A percentile compares a stretch with the other conserved stretches of the same genome.
Conservation (phyloP, 495 filamentous ascomycete species). For the Chaetomidium leptoderma region DNA sequence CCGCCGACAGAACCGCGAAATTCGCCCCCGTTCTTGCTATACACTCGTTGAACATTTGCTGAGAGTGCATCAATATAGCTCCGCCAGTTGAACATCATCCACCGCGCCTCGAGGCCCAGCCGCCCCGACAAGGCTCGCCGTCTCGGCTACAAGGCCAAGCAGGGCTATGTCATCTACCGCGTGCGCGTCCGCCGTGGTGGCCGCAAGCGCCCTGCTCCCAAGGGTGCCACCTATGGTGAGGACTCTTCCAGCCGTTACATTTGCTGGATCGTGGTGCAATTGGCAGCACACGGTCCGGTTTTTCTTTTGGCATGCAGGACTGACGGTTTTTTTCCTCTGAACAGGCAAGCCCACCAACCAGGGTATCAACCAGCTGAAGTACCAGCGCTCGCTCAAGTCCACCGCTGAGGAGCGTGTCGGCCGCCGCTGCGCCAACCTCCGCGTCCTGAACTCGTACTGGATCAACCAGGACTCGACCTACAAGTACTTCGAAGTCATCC, state of each 20-base stretch:
- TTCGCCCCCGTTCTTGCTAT: conserved; percentile 61
- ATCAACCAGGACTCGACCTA: conserved; percentile 99
- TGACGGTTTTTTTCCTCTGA: conserved; percentile 14
- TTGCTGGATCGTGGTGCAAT: neutral
- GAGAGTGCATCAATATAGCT: conserved; percentile 99
- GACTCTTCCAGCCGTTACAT: neutral
- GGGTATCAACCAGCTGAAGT: conserved; percentile 99
- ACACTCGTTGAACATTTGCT: conserved; percentile 99
- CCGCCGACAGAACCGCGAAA: neutral
- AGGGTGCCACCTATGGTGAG: conserved; percentile 98
- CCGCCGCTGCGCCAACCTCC: conserved; percentile 95
- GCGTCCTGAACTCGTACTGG: conserved; percentile 99
- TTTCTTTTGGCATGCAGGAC: conserved; percentile 14
- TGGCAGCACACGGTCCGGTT: neutral
- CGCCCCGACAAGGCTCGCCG: conserved; percentile 99
- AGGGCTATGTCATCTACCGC: conserved; percentile 99
- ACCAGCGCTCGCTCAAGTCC: conserved; percentile 95
- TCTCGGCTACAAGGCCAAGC: conserved; percentile 99
- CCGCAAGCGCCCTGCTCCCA: conserved; percentile 89
- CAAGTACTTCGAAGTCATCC: conserved; percentile 99
- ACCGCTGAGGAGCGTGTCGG: conserved; percentile 99
- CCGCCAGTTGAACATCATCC: conserved; percentile 97
- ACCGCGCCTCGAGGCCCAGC: conserved; percentile 95
- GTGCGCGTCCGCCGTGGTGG: conserved; percentile 95
- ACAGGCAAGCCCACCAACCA: conserved; percentile 99